Evolutionary conservation across 108 stramenopile species (phyloP), one percentile per base, ranked within the genome.

Genomic region (Pseudonitzschia pungens): DNA sequence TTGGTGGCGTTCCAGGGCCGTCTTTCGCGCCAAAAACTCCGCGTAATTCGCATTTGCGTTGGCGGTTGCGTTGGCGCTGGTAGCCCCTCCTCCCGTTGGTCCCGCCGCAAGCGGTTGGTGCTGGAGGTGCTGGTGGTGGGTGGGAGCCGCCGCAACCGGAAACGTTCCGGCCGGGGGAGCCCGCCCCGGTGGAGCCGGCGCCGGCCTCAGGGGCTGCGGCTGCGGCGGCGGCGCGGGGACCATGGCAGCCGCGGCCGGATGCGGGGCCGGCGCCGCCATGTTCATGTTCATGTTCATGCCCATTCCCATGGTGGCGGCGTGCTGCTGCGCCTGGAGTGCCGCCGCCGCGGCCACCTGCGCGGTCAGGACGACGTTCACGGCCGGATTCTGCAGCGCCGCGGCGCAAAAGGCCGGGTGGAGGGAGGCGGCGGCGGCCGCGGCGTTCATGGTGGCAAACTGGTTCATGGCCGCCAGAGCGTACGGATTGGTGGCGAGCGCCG

Each of bases 321-420:
- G 36, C 18, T 15, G 20, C 36, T 40, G 60, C 40, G 60, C 32
- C 31, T 62, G 26, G 4, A 21, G 12, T 9, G 36, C 60, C 29
- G 60, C 60, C 60, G 60, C 60, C n/a, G 60, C 60, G 28, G 29
- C 29, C 14, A 62, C 60, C n/a, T 62, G 60, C 31, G 60, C 60
- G 29, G 60, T 29, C 2, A 62, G 26, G 33, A 62, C 40, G 20
- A 33, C 33, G 36, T 62, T 62, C 60, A 62, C 31, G 16, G 60
- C 60, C 14, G 60, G 60, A 62, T 62, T 36, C 16, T 41, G 32
- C 36, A n/a, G n/a, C n/a, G n/a, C n/a, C n/a, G n/a, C n/a, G n/a
- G n/a, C n/a, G n/a, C n/a, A n/a, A n/a, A n/a, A n/a, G n/a, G n/a
- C n/a, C n/a, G n/a, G n/a, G n/a, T n/a, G n/a, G n/a, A n/a, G n/a